Evolutionary conservation across 768 basidiomycete species (phyloP), one percentile per base, ranked within the genome.

Genomic region (Tubosaeta brunneosetosa): DNA sequence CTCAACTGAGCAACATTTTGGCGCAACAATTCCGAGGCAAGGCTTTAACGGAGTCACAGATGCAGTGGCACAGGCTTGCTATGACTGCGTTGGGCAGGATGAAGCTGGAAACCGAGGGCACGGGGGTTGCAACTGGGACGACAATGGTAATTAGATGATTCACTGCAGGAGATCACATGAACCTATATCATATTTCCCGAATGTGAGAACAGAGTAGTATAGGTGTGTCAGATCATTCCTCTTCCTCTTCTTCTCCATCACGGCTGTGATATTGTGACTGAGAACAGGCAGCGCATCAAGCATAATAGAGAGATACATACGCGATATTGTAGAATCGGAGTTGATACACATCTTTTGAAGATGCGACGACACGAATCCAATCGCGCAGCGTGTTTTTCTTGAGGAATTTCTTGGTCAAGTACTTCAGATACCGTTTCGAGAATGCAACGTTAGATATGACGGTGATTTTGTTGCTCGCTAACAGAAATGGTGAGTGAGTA

Each of bases 331-430:
- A 94, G 88, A 94, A 95, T 61, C 87, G 83, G 60, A 99, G 85
- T 66, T 94, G 85, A 76, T 97, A 99, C 63, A 80, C 82, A 70
- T 97, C 91, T 78, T 97, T 97, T 49, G 84, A 80, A 29, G 92
- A 86, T 38, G 97, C 92, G 61, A 98, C 92, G 60, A 99, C 95
- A 51, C 93, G 94, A 70, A 97, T 92, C 90, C 93, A 97, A 76
- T 97, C 94, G 60, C 94, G 86, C 63, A 97, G 81, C 42, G 79
- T 75, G 77, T 94, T 94, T 84, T 97, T 97, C 83, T 98, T 98
- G 74, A 98, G 81, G 82, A 92, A 94, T 79, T 95, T 95, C 82
- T 98, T 98, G 57, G 95, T 97, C 55, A 98, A 80, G 76, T 98
- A 99, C 75, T 98, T 97, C 70, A 97, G 85, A 74, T 97, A 97